Conservation (phyloP, 78 protist genomes). For the Dictyostelium firmibasis region DNA sequence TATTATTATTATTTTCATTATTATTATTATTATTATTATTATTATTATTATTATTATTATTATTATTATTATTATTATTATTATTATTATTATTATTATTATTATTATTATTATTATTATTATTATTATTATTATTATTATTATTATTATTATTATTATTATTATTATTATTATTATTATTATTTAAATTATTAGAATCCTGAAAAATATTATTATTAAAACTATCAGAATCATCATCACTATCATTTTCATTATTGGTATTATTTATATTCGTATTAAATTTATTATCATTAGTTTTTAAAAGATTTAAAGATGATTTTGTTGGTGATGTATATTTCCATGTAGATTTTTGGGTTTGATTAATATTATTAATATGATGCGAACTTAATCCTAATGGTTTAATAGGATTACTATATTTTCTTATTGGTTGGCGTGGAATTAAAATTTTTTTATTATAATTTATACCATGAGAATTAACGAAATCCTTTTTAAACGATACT, state of each 20-base stretch:
- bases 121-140: too few species aligned
- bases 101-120: too few species aligned
- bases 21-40: too few species aligned
- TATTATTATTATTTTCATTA: background rate
- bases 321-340: background rate
- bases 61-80: background rate
- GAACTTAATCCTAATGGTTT: background rate
- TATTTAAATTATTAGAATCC: too few species aligned
- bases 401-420: background rate
- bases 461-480: background rate
- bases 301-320: background rate
- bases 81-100: too few species aligned
- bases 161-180: too few species aligned
- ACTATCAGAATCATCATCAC: background rate
- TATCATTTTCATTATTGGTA: background rate
- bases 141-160: too few species aligned
- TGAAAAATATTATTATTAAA: too few species aligned
- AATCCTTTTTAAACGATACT: background rate
- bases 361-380: background rate
- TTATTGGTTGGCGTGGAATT: background rate
- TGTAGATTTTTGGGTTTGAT: background rate
- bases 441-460: background rate
- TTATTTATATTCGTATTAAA: background rate
- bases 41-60: background rate
- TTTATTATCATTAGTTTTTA: background rate